These are phyloP conservation scores for Didymella arachidicola DNA, from an alignment of 2,329 filamentous ascomycete genomes.

Conservation along the genomic window DNA sequence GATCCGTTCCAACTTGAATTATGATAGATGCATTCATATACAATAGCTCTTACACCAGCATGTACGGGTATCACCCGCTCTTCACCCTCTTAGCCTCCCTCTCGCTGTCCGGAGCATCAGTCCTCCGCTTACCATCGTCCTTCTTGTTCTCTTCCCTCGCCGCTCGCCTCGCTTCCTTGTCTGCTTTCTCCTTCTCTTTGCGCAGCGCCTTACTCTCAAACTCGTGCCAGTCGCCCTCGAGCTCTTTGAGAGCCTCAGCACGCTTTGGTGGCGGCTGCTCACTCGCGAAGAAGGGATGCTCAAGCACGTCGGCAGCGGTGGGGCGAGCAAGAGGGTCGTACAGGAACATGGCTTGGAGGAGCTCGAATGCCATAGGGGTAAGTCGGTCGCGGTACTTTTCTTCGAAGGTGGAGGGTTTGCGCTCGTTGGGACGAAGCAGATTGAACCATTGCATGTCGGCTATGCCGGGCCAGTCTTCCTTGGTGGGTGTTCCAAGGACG, in stretches of 20 bases:
- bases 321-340: constrained; percentile 89
- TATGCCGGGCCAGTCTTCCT: constrained; percentile 84
- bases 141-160: constrained; percentile 44
- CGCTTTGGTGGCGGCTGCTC: constrained; percentile 82
- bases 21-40: neutral
- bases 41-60: neutral
- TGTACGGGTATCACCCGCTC: constrained; percentile 13
- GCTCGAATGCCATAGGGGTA: constrained; percentile 80
- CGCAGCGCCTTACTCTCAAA: constrained; percentile 95
- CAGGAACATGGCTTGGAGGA: constrained; percentile 83
- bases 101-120: constrained; percentile 41
- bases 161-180: constrained; percentile 61
- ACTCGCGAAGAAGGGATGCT: constrained; percentile 84
- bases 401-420: constrained; percentile 76
- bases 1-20: too few species aligned
- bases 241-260: constrained; percentile 79
- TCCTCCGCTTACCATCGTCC: constrained; percentile 46
- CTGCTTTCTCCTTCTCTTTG: constrained; percentile 80
- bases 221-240: constrained; percentile 97
- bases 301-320: constrained; percentile 80
- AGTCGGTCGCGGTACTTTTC: constrained; percentile 82
- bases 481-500: constrained; percentile 85
- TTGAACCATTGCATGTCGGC: constrained; percentile 98
- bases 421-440: constrained; percentile 79
- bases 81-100: constrained; percentile 45